Base-by-base conservation (phyloP, 352 stramenopile species). In the Pythium sp. region DNA sequence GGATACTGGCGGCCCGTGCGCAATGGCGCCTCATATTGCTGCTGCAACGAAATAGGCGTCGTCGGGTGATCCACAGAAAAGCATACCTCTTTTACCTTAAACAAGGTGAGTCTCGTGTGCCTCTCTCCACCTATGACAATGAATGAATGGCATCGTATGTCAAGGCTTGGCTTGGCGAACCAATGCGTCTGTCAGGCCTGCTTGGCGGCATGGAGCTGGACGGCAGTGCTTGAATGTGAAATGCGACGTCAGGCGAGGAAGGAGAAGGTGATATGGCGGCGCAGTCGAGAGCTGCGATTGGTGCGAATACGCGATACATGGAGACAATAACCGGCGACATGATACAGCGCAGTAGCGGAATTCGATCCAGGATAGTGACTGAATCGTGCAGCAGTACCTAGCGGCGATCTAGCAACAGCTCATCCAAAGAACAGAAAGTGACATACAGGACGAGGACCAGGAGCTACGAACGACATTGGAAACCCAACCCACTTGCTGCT, bases 61-160 rank as follows among this genome's bases (percentile, higher is more conserved):
- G 84, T 94, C 86, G 82, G 84, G 86, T 90, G 76, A 65, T 72
- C 58, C 60, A 57, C 58, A 70, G 65, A 71, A 65, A 62, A 68
- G 58, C 57, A 62, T 86, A 86, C 77, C 74, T 88, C 77, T 86
- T 84, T 89, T 92, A 89, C 86, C 86, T 94, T 94, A 94, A 94
- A 92, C 82, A 94, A 94, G 86, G 86, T 94, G 72, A 69, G 84
- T 85, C 47, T 28, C 30, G 43, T 24, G 43, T 51, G 43, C 18
- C 18, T 9, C 43, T 51, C 18, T 51, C 18, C 41, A 20, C 14
- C 43, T 51, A 51, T 64, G 28, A 54, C 41, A 32, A 41, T 56
- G 60, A 32, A 8, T 66, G 32, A n/a, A 32, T 53, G 41, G 41
- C 41, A 14, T 32, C 54, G 28, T 8, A 32, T 34, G 55, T 22